Conservation (phyloP, 2,329 filamentous ascomycete genomes). For the Cordyceps cateniannulata region DNA sequence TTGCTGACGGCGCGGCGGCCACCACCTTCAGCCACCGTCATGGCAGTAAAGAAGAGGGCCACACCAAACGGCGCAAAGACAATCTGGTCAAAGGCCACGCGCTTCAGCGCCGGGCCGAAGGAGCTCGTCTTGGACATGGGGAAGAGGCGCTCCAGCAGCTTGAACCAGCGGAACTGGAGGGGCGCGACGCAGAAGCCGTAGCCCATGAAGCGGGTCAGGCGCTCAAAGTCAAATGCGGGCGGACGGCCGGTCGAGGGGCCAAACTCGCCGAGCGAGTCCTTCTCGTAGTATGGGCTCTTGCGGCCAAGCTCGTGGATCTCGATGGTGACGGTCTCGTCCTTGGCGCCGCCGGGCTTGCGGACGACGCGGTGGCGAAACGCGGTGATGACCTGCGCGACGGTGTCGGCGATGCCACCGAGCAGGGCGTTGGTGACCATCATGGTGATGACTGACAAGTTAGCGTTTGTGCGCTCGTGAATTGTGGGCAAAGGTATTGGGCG, state of each 20-base stretch:
- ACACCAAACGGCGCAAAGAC: constrained; percentile 88
- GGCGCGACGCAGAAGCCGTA: constrained; percentile 97
- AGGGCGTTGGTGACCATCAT: constrained; percentile 99
- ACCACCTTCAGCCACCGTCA: constrained; percentile 93
- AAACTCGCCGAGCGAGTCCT: constrained; percentile 57
- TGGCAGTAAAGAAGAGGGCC: constrained; percentile 85
- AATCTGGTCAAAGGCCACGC: constrained; percentile 87
- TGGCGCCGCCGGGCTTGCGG: constrained; percentile 54
- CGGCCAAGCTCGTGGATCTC: constrained; percentile 84
- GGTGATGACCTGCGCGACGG: constrained; percentile 88
- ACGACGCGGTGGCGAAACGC: constrained; percentile 64
- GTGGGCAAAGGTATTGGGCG: constrained; percentile 21
- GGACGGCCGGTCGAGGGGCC: constrained; percentile 42
- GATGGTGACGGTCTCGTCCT: constrained; percentile 70
- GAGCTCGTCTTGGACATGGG: constrained; percentile 74
- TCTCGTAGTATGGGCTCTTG: constrained; percentile 62
- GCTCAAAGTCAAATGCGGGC: constrained; percentile 90
- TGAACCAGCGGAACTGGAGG: constrained; percentile 93
- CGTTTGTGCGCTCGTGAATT: background rate
- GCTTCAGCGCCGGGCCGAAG: constrained; percentile 74
- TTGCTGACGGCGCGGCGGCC: constrained; percentile 69
- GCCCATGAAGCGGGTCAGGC: constrained; percentile 89
- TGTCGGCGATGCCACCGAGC: constrained; percentile 91
- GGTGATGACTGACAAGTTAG: constrained; percentile 62
- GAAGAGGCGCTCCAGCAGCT: constrained; percentile 73